Base-by-base conservation (phyloP, 2,329 filamentous ascomycete species). In the Diplodia mutila region DNA sequence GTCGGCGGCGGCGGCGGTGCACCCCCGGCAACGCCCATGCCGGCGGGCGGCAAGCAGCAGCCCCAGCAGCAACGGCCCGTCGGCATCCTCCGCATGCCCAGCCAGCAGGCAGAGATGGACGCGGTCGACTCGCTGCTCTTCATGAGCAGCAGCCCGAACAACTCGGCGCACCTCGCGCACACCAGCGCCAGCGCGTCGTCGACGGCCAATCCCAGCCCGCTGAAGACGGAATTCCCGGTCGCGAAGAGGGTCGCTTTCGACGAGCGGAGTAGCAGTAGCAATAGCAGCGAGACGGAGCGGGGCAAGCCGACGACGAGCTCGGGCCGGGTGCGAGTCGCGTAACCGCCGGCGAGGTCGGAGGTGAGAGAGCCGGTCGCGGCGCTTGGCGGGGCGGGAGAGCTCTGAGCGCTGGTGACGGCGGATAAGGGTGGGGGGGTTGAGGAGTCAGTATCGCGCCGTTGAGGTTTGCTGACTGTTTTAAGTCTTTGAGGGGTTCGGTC, bases 121-220 rank as follows among this genome's bases (percentile, higher is more conserved):
- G 92, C 92, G 6, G 88, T 94, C 55, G 91, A 94, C 75, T 90
- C 91, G 0, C 80, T 95, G 27, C 82, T 94, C 29, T 93, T 94
- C 74, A 91, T 95, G 88, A 93, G 91, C 73, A 92, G 90, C 70
- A 92, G 90, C 70, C 91, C 91, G 0, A 89, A 89, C 18, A 91
- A 92, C 76, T 72, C 87, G 87, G 70, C 85, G 86, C 69, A 75
- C 79, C 39, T 57, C 7, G 53, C 51, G 27, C 49, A 68, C 29
- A 49, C 27, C 23, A 53, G 32, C 25, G 34, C 42, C 54, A 63
- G 54, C 18, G 51, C 42, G 52, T 63, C 39, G 14, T 54, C 55
- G 37, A 61, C 49, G n/a, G 72, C 72, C 21, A 69, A 71, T 6
- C 76, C 73, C 18, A 77, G 74, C 66, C 71, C 75, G n/a, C 69